Conservation (phyloP, 805 yeast species). For the Suhomyces faveliae region DNA sequence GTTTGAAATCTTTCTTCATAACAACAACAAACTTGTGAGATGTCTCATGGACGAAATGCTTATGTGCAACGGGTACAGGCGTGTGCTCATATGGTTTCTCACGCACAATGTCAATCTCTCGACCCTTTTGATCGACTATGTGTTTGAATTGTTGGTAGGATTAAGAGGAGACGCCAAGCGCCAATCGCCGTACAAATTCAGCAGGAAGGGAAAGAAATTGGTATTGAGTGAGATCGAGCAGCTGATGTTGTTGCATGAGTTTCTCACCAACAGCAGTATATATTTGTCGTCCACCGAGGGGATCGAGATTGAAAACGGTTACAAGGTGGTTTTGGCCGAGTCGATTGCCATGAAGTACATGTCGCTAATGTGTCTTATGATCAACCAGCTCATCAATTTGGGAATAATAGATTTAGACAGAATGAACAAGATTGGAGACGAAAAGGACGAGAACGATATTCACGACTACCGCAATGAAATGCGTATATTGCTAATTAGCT, state of each 20-base stretch:
- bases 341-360: conserved; percentile 43
- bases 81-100: conserved; percentile 64
- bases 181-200: conserved; percentile 38
- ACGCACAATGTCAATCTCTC: conserved; percentile 57
- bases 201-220: conserved; percentile 53
- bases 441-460: conserved; percentile 22
- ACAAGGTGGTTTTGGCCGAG: conserved; percentile 28
- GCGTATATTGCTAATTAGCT: conserved; percentile 57
- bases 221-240: conserved; percentile 57
- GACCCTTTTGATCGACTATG: conserved; percentile 56
- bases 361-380: conserved; percentile 61
- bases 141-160: conserved; percentile 58
- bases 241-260: conserved; percentile 69
- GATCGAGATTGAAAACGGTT: conserved; percentile 28
- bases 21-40: conserved; percentile 53
- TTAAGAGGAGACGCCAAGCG: conserved; percentile 46
- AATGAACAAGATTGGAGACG: conserved; percentile 5
- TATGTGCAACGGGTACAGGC: conserved; percentile 63
- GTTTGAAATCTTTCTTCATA: conserved; percentile 52
- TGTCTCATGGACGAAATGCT: conserved; percentile 66
- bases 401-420: conserved; percentile 45
- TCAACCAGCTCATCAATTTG: conserved; percentile 48
- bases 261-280: conserved; percentile 50
- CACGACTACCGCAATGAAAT: conserved; percentile 59
- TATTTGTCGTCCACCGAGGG: conserved; percentile 34